Percentiles rank a stretch among this genome's conserved stretches.
phyloP scores from a whole-genome alignment of 257 asterid genomes.

The Lantana camara region DNA sequence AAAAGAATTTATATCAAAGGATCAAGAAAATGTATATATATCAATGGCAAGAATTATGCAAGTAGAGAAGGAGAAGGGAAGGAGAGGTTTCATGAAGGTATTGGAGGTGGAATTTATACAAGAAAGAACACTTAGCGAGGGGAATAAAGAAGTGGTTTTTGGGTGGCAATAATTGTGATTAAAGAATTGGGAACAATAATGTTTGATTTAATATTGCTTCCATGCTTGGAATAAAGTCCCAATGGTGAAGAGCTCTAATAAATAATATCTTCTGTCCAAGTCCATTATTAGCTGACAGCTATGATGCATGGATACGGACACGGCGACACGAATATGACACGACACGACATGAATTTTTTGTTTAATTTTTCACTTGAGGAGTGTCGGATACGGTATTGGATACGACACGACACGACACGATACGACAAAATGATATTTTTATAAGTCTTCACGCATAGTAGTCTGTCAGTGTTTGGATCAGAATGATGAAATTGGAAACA shows the following conservation, averaged over 20 bases:
- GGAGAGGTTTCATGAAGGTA: conserved; percentile 30
- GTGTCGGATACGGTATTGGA: too few species aligned
- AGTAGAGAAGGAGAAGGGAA: conserved; percentile 5
- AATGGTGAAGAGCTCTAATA: not conserved
- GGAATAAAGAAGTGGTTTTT: conserved; percentile 28
- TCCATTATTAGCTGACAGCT: not conserved
- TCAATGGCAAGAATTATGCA: not conserved
- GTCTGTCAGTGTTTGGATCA: too few species aligned
- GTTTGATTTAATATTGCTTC: not conserved
- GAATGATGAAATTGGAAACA: too few species aligned
- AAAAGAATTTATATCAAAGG: not conserved
- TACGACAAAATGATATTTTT: too few species aligned
- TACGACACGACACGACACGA: too few species aligned
- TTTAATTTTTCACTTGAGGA: too few species aligned
- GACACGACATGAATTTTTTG: too few species aligned
- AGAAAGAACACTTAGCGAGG: conserved; percentile 7
- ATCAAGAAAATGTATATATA: not conserved
- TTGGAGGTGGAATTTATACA: conserved; percentile 42
- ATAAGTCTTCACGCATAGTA: too few species aligned
- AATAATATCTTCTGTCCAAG: not conserved
- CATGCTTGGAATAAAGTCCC: conserved; percentile 4
- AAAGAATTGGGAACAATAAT: conserved; percentile 7
- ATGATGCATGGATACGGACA: too few species aligned
- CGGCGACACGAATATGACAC: too few species aligned
- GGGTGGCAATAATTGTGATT: conserved; percentile 36